Evolutionary conservation across 2,329 filamentous ascomycete genomes (phyloP), one percentile per base, ranked within the genome.

Genomic region (Clonostachys sp.): DNA sequence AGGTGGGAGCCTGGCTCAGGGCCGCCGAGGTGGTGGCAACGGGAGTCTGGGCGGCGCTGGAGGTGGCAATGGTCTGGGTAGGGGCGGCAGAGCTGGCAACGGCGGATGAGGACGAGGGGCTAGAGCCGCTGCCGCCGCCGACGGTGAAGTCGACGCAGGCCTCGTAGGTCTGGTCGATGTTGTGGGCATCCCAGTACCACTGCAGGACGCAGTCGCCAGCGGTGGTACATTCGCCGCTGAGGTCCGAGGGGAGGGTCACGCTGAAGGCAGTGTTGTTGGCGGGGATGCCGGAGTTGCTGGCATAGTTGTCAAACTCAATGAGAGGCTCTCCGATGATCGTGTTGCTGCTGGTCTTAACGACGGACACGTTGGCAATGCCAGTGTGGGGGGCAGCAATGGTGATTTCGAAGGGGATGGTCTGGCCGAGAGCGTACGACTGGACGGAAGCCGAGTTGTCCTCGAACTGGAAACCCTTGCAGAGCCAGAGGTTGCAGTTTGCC

Each of bases 161-260:
- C 67, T 82, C 77, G 58, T 85, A 85, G 12, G 80, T 83, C 71
- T 85, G 81, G 49, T 76, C 57, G 51, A 79, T 74, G 47, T 65
- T 67, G 14, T 63, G 58, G 5, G 79, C 78, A 50, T 81, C 71
- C 81, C 81, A 84, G 62, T 70, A 83, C 79, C 80, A 83, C 62
- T 84, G 81, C 42, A 84, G 68, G 5, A 77, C 77, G 45, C 67
- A 71, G 50, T 68, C 63, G 40, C 79, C 79, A 17, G 72, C 69
- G 12, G 61, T 70, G 36, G 70, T 61, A 59, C 79, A 83, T 45
- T 77, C 56, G 50, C 55, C 56, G 8, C 56, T 59, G 17, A 80
- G 61, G 49, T 71, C 67, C 35, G 57, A 55, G 1, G 80, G 80
- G 51, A 83, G 77, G 33, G 72, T 81, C 55, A 82, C 67, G 50